Evolutionary conservation across 2,329 filamentous ascomycete genomes (phyloP).

Genomic region (Paecilomyces niveus): DNA sequence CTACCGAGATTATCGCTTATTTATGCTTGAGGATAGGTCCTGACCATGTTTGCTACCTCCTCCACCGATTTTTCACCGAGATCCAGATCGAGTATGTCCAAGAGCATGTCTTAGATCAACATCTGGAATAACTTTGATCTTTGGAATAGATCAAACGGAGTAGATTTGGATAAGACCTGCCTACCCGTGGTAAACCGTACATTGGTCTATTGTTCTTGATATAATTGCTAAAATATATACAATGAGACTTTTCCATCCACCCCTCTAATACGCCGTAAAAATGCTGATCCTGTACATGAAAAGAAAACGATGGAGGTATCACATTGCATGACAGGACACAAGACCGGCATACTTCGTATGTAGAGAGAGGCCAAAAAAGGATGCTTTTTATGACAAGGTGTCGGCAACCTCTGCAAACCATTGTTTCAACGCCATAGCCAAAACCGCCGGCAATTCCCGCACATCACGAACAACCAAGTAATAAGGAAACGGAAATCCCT

Average conservation of each 20-base stretch:
- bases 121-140: no score
- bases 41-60: no score
- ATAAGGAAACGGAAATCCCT: slow-evolving; percentile 94
- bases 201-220: neutral
- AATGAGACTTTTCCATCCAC: neutral
- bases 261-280: neutral
- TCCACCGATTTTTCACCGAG: no score
- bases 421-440: slow-evolving; percentile 82
- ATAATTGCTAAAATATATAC: neutral
- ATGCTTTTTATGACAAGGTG: slow-evolving; percentile 25
- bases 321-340: slow-evolving; percentile 1
- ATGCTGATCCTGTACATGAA: neutral
- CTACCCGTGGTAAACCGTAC: no score
- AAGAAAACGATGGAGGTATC: neutral
- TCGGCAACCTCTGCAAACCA: slow-evolving; percentile 78
- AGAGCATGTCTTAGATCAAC: no score
- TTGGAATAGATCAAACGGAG: no score
- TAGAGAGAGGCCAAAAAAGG: neutral
- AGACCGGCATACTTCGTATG: neutral
- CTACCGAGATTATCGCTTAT: no score
- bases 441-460: slow-evolving; percentile 77
- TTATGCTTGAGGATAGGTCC: no score
- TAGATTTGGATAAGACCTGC: no score
- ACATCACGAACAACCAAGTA: slow-evolving; percentile 93
- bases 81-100: no score